Evolutionary conservation across 2,329 filamentous ascomycete genomes (phyloP).

Genomic region (Ophiognomonia clavigignenti-juglandacearum): DNA sequence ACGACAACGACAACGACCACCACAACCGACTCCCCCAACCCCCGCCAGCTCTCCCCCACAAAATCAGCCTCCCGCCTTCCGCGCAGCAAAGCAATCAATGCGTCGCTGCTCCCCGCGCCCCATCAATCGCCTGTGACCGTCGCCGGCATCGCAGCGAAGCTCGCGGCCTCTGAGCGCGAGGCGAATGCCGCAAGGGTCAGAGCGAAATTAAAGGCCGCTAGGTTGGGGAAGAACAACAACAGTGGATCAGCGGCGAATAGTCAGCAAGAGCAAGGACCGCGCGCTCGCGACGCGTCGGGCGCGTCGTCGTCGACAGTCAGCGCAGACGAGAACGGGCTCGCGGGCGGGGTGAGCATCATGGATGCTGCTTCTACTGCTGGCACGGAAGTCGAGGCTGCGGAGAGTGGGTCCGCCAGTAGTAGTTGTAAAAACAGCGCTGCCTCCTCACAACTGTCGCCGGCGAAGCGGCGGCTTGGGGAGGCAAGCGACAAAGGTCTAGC

Average conservation of each 20-base stretch:
- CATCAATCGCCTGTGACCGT: constrained; percentile 56
- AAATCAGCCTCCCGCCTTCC: constrained; percentile 29
- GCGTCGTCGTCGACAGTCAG: background rate
- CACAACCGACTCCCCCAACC: constrained; percentile 4
- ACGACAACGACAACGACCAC: background rate
- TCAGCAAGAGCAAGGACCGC: constrained; percentile 12
- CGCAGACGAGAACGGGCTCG: constrained; percentile 10
- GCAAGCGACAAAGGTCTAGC: background rate
- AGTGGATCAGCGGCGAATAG: background rate
- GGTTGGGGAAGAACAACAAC: constrained; percentile 27
- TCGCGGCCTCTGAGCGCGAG: constrained; percentile 59
- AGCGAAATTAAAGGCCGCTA: constrained; percentile 55
- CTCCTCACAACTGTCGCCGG: background rate
- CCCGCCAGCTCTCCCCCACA: constrained; percentile 16
- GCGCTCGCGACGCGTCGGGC: background rate
- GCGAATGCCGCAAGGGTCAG: constrained; percentile 59
- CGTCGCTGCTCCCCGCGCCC: constrained; percentile 29
- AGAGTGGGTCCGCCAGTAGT: background rate
- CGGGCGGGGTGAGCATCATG: background rate
- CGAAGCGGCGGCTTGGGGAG: constrained; percentile 1
- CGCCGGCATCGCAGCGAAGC: constrained; percentile 57
- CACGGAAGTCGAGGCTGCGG: too few species aligned
- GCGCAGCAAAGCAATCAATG: constrained; percentile 25
- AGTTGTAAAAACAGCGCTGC: too few species aligned
- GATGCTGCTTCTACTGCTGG: too few species aligned